Evolutionary conservation across 495 filamentous ascomycete genomes (phyloP).

Genomic region (Choiromyces venosus): DNA sequence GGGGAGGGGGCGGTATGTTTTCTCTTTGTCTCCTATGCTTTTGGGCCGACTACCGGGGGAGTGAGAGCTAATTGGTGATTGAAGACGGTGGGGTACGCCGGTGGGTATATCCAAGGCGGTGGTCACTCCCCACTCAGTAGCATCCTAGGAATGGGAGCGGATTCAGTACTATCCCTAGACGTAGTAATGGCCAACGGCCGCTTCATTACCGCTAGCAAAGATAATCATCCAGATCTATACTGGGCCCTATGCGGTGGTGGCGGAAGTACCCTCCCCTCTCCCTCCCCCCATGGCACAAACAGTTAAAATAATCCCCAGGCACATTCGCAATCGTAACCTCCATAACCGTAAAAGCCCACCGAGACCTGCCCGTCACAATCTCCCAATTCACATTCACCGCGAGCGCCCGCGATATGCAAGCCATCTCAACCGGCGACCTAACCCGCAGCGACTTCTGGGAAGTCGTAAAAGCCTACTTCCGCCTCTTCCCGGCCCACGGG

Average conservation of each 20-base stretch:
- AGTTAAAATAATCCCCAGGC: slow-evolving; percentile 20
- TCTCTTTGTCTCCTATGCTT: background rate
- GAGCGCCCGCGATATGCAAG: slow-evolving; percentile 26
- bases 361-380: slow-evolving; percentile 45
- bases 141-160: slow-evolving; percentile 53
- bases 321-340: slow-evolving; percentile 54
- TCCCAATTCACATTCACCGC: slow-evolving; percentile 48
- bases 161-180: slow-evolving; percentile 52
- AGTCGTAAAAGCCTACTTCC: slow-evolving; percentile 49
- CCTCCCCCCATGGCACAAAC: background rate
- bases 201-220: slow-evolving; percentile 50
- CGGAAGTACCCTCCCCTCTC: slow-evolving; percentile 15
- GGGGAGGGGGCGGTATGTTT: slow-evolving; percentile 45
- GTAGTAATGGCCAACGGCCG: slow-evolving; percentile 54
- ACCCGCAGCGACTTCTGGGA: slow-evolving; percentile 50
- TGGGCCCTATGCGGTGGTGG: slow-evolving; percentile 55
- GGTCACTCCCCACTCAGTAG: slow-evolving; percentile 55
- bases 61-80: no score
- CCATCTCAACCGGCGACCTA: slow-evolving; percentile 32
- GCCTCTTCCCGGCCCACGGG: slow-evolving; percentile 48
- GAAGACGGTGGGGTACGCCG: slow-evolving; percentile 49
- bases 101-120: slow-evolving; percentile 54
- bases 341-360: slow-evolving; percentile 48
- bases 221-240: slow-evolving; percentile 56
- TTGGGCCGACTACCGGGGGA: no score